Evolutionary conservation across 1,284 basidiomycete genomes (phyloP), one percentile per base, ranked within the genome.

Genomic region (Malassezia vespertilionis): DNA sequence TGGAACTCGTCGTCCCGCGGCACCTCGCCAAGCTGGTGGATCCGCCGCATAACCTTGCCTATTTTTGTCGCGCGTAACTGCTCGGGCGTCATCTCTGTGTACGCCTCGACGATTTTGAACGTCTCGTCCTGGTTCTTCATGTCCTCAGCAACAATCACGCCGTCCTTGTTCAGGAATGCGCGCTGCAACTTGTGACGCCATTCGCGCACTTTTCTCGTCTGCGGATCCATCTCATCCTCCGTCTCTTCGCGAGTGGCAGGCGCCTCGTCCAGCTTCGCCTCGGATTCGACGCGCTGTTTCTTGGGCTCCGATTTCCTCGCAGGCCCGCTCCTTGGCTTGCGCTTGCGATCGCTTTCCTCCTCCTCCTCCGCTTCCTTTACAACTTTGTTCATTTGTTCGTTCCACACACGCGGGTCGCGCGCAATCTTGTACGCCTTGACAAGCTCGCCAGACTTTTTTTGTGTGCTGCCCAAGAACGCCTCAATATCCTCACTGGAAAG

Each of bases 41-140:
- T 90, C 73, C 88, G 86, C 67, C 88, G 85, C 85, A 95, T 90
- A 41, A 97, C 90, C 74, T 96, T 96, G 74, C 85, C 87, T 65
- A 96, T 93, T 77, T 95, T 95, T 54, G 90, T 90, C 75, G 82
- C 83, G 34, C 53, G 46, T 39, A 91, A 80, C 65, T 89, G 86
- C 51, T 84, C 80, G 53, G 88, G 81, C 48, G 82, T 84, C 75
- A 93, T 88, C 22, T 56, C 61, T 40, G 83, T 78, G 69, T 88
- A 89, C 9, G 76, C 76, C 67, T 96, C 90, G 40, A 95, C 83
- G 4, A 78, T 80, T 28, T 78, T 80, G 75, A 95, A 88, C 27
- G 87, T 74, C 37, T 78, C 74, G 69, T 90, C 82, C 62, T 84
- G 78, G 27, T 73, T 74, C 33, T 61, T 54, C 66, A 72, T 71